Percentiles rank a stretch among this genome's conserved stretches.
Conservation (phyloP, 345 rosid genomes). For the Triadica sebifera region DNA sequence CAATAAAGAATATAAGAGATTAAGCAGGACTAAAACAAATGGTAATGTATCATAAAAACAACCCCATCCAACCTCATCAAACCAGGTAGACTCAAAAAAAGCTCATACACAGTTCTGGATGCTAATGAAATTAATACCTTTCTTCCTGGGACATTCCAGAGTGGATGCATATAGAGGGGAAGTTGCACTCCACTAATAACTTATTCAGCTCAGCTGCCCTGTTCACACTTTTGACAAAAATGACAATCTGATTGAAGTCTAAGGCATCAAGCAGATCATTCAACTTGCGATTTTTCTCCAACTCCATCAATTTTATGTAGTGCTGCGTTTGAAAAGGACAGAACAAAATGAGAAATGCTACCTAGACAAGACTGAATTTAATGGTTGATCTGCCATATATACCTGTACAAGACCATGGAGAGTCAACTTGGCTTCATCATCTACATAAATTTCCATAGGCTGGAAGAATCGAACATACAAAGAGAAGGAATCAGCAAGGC, state of each 20-base stretch:
- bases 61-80: background rate
- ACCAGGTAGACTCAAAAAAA: background rate
- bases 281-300: slow-evolving; percentile 91
- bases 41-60: no score
- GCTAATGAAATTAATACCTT: slow-evolving; percentile 41
- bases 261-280: slow-evolving; percentile 93
- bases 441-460: slow-evolving; percentile 99
- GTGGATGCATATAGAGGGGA: slow-evolving; percentile 94
- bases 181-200: slow-evolving; percentile 83
- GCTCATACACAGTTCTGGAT: no score
- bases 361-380: background rate
- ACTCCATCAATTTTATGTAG: slow-evolving; percentile 85
- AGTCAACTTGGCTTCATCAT: slow-evolving; percentile 93
- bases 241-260: slow-evolving; percentile 97
- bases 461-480: slow-evolving; percentile 67
- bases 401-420: slow-evolving; percentile 99
- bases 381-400: slow-evolving; percentile 3
- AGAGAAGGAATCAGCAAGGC: slow-evolving; percentile 21
- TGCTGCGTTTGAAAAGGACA: slow-evolving; percentile 43
- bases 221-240: slow-evolving; percentile 90
- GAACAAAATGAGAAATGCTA: background rate
- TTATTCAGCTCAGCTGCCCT: slow-evolving; percentile 92
- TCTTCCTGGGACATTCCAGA: slow-evolving; percentile 97
- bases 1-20: no score
- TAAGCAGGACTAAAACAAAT: no score